Evolutionary conservation across 768 basidiomycete species (phyloP).

Genomic region (Trametes punicea): DNA sequence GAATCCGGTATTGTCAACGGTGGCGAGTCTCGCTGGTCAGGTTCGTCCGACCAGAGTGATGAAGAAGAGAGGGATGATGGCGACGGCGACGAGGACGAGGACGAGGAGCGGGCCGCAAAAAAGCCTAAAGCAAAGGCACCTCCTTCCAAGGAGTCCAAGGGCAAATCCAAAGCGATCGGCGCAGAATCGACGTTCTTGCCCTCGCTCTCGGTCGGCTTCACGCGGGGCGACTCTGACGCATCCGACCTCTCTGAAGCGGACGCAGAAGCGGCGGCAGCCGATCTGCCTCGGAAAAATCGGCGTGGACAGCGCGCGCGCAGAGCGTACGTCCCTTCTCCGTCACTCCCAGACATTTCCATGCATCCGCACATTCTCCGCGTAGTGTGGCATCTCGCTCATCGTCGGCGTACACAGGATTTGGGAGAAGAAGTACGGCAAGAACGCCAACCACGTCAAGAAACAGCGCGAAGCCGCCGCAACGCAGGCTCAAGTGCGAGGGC

Average conservation of each 20-base stretch:
- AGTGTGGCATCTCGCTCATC: neutral
- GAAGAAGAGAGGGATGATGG: slow-evolving; percentile 24
- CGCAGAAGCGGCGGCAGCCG: slow-evolving; percentile 45
- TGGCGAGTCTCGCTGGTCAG: slow-evolving; percentile 14
- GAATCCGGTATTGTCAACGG: slow-evolving; percentile 20
- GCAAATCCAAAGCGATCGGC: slow-evolving; percentile 24
- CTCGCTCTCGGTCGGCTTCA: slow-evolving; percentile 82
- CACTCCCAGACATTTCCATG: neutral
- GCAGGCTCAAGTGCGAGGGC: slow-evolving; percentile 2
- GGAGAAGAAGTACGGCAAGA: slow-evolving; percentile 93
- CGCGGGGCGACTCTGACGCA: slow-evolving; percentile 72
- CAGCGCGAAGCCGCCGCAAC: slow-evolving; percentile 26
- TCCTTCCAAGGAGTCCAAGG: slow-evolving; percentile 20
- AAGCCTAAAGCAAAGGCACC: slow-evolving; percentile 8
- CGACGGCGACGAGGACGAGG: slow-evolving; percentile 12
- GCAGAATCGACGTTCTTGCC: slow-evolving; percentile 75
- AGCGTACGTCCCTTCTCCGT: slow-evolving; percentile 57
- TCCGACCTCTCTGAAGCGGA: slow-evolving; percentile 75
- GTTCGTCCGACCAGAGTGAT: slow-evolving; percentile 17
- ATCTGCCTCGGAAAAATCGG: slow-evolving; percentile 64
- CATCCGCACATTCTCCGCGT: neutral
- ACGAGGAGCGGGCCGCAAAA: slow-evolving; percentile 2
- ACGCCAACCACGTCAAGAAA: slow-evolving; percentile 89
- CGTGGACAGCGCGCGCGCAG: slow-evolving; percentile 91
- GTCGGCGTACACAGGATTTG: slow-evolving; percentile 63